Evolutionary conservation across 768 basidiomycete genomes (phyloP).

Genomic region (Crassisporium funariophilum): DNA sequence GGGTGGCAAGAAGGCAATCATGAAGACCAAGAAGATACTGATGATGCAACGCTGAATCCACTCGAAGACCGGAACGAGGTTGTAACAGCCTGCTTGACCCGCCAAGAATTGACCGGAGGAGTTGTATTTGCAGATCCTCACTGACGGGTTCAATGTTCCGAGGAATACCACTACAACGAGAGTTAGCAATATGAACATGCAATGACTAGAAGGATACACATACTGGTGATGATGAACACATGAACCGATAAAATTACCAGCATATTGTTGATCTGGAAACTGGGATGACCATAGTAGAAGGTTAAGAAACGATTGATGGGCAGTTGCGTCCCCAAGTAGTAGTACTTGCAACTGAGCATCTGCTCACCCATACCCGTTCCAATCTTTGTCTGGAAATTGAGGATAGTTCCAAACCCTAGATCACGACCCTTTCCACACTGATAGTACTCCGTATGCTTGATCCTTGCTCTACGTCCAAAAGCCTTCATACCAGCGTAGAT

Average conservation of each 20-base stretch:
- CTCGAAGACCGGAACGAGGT: constrained; percentile 87
- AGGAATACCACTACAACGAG: constrained; percentile 87
- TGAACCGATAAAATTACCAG: constrained; percentile 97
- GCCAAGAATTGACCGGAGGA: constrained; percentile 70
- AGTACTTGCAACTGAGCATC: constrained; percentile 99
- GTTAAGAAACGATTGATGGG: constrained; percentile 98
- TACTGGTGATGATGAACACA: constrained; percentile 89
- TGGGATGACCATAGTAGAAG: constrained; percentile 99
- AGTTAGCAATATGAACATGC: too few species aligned
- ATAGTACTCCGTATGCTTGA: constrained; percentile 99
- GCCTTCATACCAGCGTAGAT: constrained; percentile 99
- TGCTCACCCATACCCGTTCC: too few species aligned
- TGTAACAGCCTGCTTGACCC: constrained; percentile 89
- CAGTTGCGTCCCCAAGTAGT: constrained; percentile 96
- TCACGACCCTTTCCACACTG: constrained; percentile 99
- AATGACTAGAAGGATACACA: constrained; percentile 30
- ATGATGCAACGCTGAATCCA: constrained; percentile 98
- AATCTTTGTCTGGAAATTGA: constrained; percentile 99
- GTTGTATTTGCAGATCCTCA: constrained; percentile 82
- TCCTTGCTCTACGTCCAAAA: constrained; percentile 92
- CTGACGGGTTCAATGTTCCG: constrained; percentile 84
- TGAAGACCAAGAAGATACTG: too few species aligned
- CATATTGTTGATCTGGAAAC: constrained; percentile 99
- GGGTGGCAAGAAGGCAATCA: constrained; percentile 97
- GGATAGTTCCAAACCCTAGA: constrained; percentile 96